Base-by-base conservation (phyloP, 257 asterid genomes). In the Penstemon eatonii region DNA sequence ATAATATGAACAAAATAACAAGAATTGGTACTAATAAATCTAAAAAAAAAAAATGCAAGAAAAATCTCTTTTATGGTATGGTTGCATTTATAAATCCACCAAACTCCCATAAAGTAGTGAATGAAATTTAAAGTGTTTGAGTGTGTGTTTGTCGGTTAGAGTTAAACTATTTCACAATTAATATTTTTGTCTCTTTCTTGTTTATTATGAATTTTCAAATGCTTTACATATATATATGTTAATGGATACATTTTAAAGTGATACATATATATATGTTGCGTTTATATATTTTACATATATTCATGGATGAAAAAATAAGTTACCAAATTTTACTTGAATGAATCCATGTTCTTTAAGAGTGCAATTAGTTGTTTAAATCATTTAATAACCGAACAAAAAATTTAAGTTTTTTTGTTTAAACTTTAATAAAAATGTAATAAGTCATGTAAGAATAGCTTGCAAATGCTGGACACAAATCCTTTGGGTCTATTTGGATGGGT, bases 71-170 rank as follows among this genome's bases (percentile, higher is more conserved):
- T 50, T 15, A 13, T 53, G 8, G 5, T 53, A 38, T 47, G 12
- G n/a, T 18, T 8, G 38, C 52, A 8, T 15, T 45, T 12, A 47
- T 37, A 8, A 58, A 68, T 19, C 50, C 56, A 56, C 33, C 58
- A 56, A 58, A 65, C 3, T 33, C 45, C 42, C 69, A 19, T 5
- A 45, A n/a, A 9, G 38, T 8, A 37, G 38, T 11, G 54, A 56
- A 57, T 8, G 36, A 36, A 50, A 59, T 42, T 11, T 36, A 60
- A 53, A 10, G 15, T 5, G 8, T 8, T 33, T 50, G 51, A 18
- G 46, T 38, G 40, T 3, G 5, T n/a, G 43, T 56, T 0, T 73
- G 73, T 73, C 68, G 63, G 64, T 51, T 56, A 59, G 57, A 57
- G 41, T 59, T 66, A 65, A 4, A 4, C 15, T 37, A 58, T 65